These are phyloP conservation scores for Colletotrichum noveboracense DNA, from an alignment of 2,329 filamentous ascomycete species.

Conservation along the genomic window DNA sequence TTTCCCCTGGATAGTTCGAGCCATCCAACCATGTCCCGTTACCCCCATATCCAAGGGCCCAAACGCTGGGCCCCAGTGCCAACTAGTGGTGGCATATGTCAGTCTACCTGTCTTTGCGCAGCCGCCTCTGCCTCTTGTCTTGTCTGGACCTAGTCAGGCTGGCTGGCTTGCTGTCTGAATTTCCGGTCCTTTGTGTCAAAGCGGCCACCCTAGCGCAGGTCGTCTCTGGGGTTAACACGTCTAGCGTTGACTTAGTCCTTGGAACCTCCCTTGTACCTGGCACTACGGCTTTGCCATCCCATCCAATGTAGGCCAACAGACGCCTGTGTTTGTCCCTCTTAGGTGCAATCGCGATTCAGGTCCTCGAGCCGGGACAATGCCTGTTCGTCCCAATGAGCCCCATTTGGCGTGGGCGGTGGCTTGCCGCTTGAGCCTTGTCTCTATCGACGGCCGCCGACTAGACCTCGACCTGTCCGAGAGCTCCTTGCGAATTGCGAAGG, in stretches of 20 bases:
- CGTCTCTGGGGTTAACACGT: background rate
- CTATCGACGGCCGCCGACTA: background rate
- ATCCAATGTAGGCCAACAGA: background rate
- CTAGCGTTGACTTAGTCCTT: conserved; percentile 2
- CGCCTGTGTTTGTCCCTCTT: background rate
- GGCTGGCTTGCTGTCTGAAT: background rate
- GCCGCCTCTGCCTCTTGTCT: background rate
- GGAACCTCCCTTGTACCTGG: conserved; percentile 14
- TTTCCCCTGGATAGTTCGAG: conserved; percentile 2
- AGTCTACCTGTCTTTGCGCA: background rate
- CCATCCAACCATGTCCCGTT: background rate
- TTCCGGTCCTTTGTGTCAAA: conserved; percentile 15
- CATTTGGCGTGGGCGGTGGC: background rate
- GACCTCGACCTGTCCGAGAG: background rate
- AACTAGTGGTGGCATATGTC: conserved; percentile 11
- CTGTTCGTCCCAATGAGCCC: background rate
- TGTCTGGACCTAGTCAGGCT: background rate
- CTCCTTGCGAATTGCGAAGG: background rate
- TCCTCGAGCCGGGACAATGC: background rate
- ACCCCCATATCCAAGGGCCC: background rate
- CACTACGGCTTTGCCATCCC: background rate
- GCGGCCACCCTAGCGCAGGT: background rate
- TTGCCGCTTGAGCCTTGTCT: conserved; percentile 8
- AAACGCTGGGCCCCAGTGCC: background rate
- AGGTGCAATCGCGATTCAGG: background rate